phyloP scores from a whole-genome alignment of 208 protist species.

The Acanthamoeba royreba region DNA sequence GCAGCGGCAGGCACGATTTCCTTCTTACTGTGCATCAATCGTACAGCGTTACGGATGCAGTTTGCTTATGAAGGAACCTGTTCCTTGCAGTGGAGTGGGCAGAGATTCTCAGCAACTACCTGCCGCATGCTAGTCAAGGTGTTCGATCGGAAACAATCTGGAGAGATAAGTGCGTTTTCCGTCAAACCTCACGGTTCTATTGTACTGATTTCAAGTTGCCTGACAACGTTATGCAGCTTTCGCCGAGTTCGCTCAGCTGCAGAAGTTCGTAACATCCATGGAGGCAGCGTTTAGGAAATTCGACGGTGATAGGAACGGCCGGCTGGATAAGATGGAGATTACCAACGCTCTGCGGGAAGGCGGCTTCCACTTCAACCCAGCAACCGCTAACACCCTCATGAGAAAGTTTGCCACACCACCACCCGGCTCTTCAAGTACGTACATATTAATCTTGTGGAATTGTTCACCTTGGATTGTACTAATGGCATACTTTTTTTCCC shows the following conservation, averaged over 20 bases:
- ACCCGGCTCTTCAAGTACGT: too few relatives aligned
- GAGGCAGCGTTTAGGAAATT: neutral
- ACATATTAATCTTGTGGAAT: too few relatives aligned
- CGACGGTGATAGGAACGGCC: neutral
- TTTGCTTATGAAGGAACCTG: neutral
- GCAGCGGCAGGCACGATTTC: neutral
- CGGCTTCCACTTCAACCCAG: constrained; percentile 21
- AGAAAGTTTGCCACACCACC: constrained; percentile 3
- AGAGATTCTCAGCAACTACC: neutral
- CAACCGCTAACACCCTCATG: constrained; percentile 1
- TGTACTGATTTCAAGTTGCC: too few relatives aligned
- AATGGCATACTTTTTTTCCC: too few relatives aligned
- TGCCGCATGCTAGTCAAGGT: constrained; percentile 14
- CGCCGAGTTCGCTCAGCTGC: constrained; percentile 17
- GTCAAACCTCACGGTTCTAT: too few relatives aligned
- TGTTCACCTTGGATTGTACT: too few relatives aligned
- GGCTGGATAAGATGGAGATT: neutral
- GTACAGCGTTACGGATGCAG: neutral
- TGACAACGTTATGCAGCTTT: too few relatives aligned
- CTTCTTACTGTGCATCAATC: neutral
- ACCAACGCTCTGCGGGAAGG: neutral
- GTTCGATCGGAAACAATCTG: neutral
- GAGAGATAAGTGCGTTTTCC: constrained; percentile 24
- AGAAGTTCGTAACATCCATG: constrained; percentile 33
- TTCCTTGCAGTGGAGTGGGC: neutral